Evolutionary conservation across 2,329 filamentous ascomycete species (phyloP), one percentile per base, ranked within the genome.

Genomic region (Paecilomyces variotii): DNA sequence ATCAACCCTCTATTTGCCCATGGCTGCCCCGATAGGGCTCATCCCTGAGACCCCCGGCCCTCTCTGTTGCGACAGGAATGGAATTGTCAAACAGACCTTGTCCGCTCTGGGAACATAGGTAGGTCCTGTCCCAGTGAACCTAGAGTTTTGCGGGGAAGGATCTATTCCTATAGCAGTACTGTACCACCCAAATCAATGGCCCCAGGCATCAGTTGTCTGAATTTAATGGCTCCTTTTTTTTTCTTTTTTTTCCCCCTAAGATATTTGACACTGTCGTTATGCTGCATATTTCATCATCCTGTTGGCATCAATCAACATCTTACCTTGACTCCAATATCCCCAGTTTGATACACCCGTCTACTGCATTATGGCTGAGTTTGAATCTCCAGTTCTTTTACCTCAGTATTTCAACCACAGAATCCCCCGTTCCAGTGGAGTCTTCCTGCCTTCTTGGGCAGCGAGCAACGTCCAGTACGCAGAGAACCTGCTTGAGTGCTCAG

Each of bases 401-500:
- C 10, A 19, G 14, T 19, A n/a, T 39, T 26, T 55, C 12, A 11
- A 24, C 50, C 56, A 39, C 32, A 51, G 32, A 39, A 28, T 30
- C 27, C 54, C 60, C 35, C 57, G 34, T 57, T 53, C 55, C 55
- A 58, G 59, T 60, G 65, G 69, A 32, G 27, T 62, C 28, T 70
- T 74, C 56, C 60, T 70, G 49, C 74, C 74, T 26, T 74, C 71
- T 59, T 77, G 74, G 74, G 72, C 74, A 53, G 68, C 69, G 56
- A 71, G 69, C 62, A 61, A 68, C 60, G 65, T 71, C 55, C 70
- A 75, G 63, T 72, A 67, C 68, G 74, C 74, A 1, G 68, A 74
- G 61, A 71, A 76, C 54, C 67, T 76, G 3, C 67, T 77, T 24
- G 73, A 74, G 59, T 71, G 62, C 61, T 73, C 71, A 26, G 63